A percentile compares a stretch with the other conserved stretches of the same genome.
phyloP scores from a whole-genome alignment of 768 basidiomycete genomes.

The Calocera viscosa region DNA sequence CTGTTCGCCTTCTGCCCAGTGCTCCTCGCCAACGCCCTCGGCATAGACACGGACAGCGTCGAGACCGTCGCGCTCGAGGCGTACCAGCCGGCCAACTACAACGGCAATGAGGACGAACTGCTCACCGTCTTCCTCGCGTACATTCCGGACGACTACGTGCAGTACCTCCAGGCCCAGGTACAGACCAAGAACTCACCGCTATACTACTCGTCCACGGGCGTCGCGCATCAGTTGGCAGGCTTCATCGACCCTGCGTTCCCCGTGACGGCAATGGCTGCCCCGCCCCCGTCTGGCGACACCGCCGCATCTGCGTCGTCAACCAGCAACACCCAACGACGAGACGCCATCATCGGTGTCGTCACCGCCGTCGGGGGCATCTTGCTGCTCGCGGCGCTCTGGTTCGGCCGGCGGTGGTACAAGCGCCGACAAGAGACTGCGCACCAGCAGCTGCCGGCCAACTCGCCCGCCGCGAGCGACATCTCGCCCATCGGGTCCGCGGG shows the following conservation, averaged over 20 bases:
- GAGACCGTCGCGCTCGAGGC: constrained; percentile 52
- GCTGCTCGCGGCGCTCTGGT: constrained; percentile 55
- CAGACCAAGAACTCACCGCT: constrained; percentile 48
- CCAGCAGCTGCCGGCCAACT: constrained; percentile 41
- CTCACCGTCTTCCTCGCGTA: constrained; percentile 62
- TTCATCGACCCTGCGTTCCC: constrained; percentile 61
- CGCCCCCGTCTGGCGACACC: constrained; percentile 17
- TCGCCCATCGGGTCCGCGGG: not conserved
- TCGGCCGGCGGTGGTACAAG: constrained; percentile 56
- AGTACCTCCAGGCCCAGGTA: constrained; percentile 35
- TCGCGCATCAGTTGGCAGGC: constrained; percentile 45
- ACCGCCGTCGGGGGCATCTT: constrained; percentile 69
- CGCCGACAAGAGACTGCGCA: constrained; percentile 58
- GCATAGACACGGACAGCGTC: constrained; percentile 29
- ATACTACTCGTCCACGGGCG: constrained; percentile 42
- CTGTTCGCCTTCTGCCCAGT: constrained; percentile 60
- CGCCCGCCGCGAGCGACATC: not conserved
- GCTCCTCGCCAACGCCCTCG: constrained; percentile 37
- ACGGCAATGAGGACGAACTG: constrained; percentile 39
- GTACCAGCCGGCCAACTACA: constrained; percentile 49
- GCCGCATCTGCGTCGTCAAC: constrained; percentile 14
- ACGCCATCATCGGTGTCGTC: constrained; percentile 87
- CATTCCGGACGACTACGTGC: constrained; percentile 45
- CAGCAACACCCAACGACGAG: constrained; percentile 39
- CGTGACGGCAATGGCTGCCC: constrained; percentile 32